A percentile compares a stretch with the other conserved stretches of the same genome.
Conservation (phyloP, 2,329 filamentous ascomycete species). For the Fusarium sp. region DNA sequence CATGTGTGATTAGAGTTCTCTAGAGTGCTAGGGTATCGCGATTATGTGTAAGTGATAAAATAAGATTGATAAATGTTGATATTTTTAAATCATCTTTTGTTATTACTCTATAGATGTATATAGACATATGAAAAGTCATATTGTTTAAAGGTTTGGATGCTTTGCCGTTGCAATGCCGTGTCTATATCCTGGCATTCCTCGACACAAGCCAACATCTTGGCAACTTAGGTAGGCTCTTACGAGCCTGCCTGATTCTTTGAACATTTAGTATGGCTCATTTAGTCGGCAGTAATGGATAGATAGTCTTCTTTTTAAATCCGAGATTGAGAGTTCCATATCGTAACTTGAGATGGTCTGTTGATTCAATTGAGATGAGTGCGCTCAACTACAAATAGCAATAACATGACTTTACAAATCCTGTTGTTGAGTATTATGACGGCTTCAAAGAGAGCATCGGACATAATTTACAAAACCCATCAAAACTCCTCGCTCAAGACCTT, state of each 20-base stretch:
- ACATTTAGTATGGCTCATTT: background rate
- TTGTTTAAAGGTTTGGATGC: background rate
- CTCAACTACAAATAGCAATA: background rate
- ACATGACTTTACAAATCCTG: background rate
- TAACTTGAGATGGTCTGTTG: background rate
- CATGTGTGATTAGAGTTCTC: no score
- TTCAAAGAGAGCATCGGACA: background rate
- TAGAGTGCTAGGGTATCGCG: background rate
- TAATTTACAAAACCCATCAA: conserved; percentile 51
- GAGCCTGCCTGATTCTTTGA: background rate
- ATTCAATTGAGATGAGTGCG: conserved; percentile 1
- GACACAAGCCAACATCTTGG: background rate
- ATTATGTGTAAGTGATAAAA: background rate
- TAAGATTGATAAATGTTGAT: background rate
- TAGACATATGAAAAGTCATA: background rate
- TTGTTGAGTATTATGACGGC: background rate
- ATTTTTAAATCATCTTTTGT: background rate
- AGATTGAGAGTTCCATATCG: no score
- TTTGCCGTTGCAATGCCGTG: background rate
- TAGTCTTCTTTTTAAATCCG: background rate
- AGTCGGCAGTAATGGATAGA: background rate
- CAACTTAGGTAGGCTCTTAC: background rate
- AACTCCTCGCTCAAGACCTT: conserved; percentile 63
- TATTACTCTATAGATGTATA: background rate
- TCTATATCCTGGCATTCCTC: background rate